A percentile compares a stretch with the other conserved stretches of the same genome.
Conservation (phyloP, 1,284 basidiomycete genomes). For the Austroboletus novae-zelandiae region DNA sequence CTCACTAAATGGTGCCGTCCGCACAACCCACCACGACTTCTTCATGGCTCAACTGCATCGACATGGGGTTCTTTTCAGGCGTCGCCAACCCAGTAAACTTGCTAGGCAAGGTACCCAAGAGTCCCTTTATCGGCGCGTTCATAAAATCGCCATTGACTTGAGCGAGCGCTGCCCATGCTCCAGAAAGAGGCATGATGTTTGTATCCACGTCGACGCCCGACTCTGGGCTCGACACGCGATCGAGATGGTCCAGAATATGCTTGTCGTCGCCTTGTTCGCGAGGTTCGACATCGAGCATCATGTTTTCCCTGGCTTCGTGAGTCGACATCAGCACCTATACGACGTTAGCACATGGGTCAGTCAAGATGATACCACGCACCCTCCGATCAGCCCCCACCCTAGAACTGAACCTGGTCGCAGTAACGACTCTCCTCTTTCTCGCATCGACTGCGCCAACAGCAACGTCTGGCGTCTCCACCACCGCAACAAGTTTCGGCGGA, state of each 20-base stretch:
- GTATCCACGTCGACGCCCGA: conserved; percentile 55
- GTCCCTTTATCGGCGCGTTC: conserved; percentile 46
- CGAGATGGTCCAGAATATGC: conserved; percentile 12
- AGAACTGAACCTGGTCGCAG: conserved; percentile 82
- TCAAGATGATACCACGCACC: conserved; percentile 41
- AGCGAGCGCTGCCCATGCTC: conserved; percentile 67
- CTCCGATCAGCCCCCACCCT: conserved; percentile 74
- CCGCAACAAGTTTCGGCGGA: conserved; percentile 73
- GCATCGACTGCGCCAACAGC: conserved; percentile 81
- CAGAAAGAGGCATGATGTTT: conserved; percentile 57
- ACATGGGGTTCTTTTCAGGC: conserved; percentile 86
- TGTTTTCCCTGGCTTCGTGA: conserved; percentile 54
- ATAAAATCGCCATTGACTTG: conserved; percentile 37
- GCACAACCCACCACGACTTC: conserved; percentile 85
- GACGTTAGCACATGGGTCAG: conserved; percentile 1
- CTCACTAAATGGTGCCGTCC: conserved; percentile 86
- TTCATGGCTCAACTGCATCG: conserved; percentile 82
- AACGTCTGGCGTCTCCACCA: conserved; percentile 81
- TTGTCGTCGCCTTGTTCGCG: conserved; percentile 24
- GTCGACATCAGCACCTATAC: conserved; percentile 75
- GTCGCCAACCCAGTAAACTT: conserved; percentile 74
- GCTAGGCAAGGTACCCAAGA: conserved; percentile 55
- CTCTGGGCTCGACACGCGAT: conserved; percentile 20
- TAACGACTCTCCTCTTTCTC: conserved; percentile 76
- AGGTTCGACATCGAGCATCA: conserved; percentile 26